These are phyloP conservation scores for Colletotrichum zoysiae DNA, from an alignment of 2,329 filamentous ascomycete species.

Conservation along the genomic window DNA sequence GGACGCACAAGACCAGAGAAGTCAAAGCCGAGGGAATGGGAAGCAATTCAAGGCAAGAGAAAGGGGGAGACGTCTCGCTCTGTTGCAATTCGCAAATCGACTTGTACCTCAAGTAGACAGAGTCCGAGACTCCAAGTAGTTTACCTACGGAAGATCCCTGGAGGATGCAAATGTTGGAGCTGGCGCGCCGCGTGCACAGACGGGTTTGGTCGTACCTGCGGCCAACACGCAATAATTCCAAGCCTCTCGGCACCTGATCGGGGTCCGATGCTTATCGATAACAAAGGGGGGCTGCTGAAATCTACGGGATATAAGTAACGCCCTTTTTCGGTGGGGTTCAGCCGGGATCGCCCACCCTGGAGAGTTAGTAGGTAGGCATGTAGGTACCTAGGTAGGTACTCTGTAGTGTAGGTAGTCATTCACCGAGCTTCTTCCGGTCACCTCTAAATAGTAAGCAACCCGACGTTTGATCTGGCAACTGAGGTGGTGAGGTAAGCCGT, in stretches of 20 bases:
- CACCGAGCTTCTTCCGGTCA: neutral
- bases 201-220: conserved; percentile 17
- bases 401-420: too few species aligned
- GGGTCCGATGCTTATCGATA: conserved; percentile 35
- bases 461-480: too few species aligned
- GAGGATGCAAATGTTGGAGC: conserved; percentile 35
- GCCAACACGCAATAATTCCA: conserved; percentile 24
- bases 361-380: too few species aligned
- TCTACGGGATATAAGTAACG: neutral
- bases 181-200: conserved; percentile 31
- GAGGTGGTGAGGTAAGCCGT: conserved; percentile 28
- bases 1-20: neutral
- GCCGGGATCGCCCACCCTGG: neutral
- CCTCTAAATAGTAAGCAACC: too few species aligned
- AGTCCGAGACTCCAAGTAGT: neutral
- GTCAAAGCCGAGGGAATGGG: neutral
- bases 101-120: conserved; percentile 1
- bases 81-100: neutral
- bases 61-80: neutral
- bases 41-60: too few species aligned
- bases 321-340: conserved; percentile 3
- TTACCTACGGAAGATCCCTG: conserved; percentile 29
- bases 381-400: too few species aligned
- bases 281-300: conserved; percentile 10
- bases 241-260: conserved; percentile 42